These are phyloP conservation scores for Raffaelea deltoideospora DNA, from an alignment of 2,329 filamentous ascomycete genomes.

Conservation along the genomic window DNA sequence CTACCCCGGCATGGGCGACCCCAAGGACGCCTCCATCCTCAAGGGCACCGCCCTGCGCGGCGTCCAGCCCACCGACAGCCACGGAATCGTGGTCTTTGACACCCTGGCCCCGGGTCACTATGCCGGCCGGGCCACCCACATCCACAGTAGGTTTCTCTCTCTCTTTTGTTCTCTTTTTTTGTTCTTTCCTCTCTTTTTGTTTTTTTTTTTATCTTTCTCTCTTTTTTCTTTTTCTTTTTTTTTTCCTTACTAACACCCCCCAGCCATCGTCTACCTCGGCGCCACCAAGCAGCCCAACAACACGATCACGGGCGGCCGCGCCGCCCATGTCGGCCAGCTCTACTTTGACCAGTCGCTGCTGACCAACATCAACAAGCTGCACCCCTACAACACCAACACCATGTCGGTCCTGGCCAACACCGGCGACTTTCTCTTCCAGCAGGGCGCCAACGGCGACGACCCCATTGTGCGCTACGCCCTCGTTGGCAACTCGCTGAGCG, in stretches of 20 bases:
- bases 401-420: conserved; percentile 28
- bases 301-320: conserved; percentile 31
- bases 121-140: conserved; percentile 21
- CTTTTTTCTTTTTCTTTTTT: no score
- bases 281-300: conserved; percentile 28
- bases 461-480: conserved; percentile 41
- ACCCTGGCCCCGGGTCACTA: conserved; percentile 30
- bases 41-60: conserved; percentile 28
- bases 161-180: no score
- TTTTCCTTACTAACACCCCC: no score
- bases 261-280: conserved; percentile 17
- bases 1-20: conserved; percentile 10
- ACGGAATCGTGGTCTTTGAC: conserved; percentile 26
- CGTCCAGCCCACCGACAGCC: conserved; percentile 23
- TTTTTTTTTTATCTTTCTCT: no score
- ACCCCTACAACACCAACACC: conserved; percentile 28
- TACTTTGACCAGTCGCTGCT: conserved; percentile 44
- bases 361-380: conserved; percentile 26
- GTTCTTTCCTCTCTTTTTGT: no score
- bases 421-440: conserved; percentile 25
- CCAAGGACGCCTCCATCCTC: conserved; percentile 23
- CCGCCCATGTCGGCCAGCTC: conserved; percentile 43
- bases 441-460: conserved; percentile 18
- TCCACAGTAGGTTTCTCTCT: conserved; percentile 9
- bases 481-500: conserved; percentile 32